Evolutionary conservation across 768 basidiomycete genomes (phyloP).

Genomic region (Pleurotus giganteus): DNA sequence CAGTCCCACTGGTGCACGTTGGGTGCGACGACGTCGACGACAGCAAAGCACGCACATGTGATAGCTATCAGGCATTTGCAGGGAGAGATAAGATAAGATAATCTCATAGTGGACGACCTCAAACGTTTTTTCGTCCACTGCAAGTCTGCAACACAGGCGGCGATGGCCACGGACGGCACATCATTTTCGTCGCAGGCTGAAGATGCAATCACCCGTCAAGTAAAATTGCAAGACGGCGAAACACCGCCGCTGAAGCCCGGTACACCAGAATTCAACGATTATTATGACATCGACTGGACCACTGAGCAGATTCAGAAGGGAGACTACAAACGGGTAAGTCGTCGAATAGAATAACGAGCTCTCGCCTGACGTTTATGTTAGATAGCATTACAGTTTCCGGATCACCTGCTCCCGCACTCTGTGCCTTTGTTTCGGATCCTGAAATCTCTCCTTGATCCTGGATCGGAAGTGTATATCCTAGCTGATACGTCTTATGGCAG

Average conservation of each 20-base stretch:
- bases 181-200: constrained; percentile 58
- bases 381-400: constrained; percentile 95
- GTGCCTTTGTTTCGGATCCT: constrained; percentile 79
- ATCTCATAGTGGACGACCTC: too few relatives aligned
- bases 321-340: constrained; percentile 67
- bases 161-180: constrained; percentile 23
- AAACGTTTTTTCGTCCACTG: too few relatives aligned
- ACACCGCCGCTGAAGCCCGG: constrained; percentile 30
- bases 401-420: constrained; percentile 84
- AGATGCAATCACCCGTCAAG: constrained; percentile 57
- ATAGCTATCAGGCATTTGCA: too few relatives aligned
- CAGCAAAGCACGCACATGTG: too few relatives aligned
- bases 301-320: constrained; percentile 55
- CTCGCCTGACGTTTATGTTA: constrained; percentile 23
- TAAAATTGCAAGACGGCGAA: constrained; percentile 44
- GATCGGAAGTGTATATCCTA: constrained; percentile 78
- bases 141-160: too few relatives aligned
- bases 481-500: constrained; percentile 98
- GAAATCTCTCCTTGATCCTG: constrained; percentile 35
- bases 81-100: too few relatives aligned
- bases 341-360: not conserved
- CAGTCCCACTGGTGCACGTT: too few relatives aligned
- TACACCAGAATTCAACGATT: constrained; percentile 48
- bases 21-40: too few relatives aligned
- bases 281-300: constrained; percentile 76